A percentile compares a stretch with the other conserved stretches of the same genome.
These are phyloP conservation scores for Carex arenaria DNA, from an alignment of 202 grass and related monocot genomes.

Conservation along the genomic window DNA sequence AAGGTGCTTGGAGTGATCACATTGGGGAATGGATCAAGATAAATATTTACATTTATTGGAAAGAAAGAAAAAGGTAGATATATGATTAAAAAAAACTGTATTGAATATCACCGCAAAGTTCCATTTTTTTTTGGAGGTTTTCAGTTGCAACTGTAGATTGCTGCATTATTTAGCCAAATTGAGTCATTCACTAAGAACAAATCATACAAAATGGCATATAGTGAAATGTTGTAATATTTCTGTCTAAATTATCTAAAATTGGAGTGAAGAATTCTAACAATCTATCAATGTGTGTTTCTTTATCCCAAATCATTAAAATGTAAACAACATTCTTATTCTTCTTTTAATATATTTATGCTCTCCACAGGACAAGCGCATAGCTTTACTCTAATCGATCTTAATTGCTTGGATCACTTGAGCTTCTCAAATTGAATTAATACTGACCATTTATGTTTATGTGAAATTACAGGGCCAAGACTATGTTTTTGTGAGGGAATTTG, in stretches of 20 bases:
- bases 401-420: not conserved
- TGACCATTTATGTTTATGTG: not conserved
- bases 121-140: not conserved
- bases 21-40: not conserved
- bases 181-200: not conserved
- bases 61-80: not conserved
- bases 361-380: not conserved
- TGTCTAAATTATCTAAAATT: not conserved
- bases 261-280: not conserved
- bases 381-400: not conserved
- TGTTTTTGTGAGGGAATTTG: slow-evolving; percentile 50
- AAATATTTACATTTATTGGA: not conserved
- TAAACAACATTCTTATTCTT: not conserved
- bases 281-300: not conserved
- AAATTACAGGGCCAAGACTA: slow-evolving; percentile 50
- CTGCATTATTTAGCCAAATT: not conserved
- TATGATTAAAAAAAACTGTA: not conserved
- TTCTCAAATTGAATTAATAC: not conserved
- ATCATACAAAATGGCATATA: not conserved
- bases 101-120: not conserved
- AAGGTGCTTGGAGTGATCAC: not conserved
- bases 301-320: not conserved
- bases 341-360: not conserved
- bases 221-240: not conserved
- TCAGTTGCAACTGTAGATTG: not conserved